Base-by-base conservation (phyloP, 164 flowering plant species). In the Magnolia changhungtana region DNA sequence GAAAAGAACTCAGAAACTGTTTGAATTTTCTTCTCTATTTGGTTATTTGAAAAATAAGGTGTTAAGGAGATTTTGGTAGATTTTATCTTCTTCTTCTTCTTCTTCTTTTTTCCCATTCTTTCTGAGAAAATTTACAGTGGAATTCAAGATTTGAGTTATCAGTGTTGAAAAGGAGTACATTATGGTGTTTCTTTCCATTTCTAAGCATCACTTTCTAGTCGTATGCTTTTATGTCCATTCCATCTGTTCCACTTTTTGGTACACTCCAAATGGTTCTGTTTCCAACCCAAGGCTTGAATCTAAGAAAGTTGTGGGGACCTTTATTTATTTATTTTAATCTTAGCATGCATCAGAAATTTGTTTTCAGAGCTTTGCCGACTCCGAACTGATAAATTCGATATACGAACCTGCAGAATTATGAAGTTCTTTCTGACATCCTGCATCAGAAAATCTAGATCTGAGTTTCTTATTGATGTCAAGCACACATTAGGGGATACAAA, bases 291-390 rank as follows among this genome's bases (percentile, higher is more conserved):
- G 7, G 58, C 49, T 70, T 70, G 55, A 67, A 68, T 73, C 75
- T 66, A 73, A n/a, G 69, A 31, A 37, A 75, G 59, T 67, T 61
- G n/a, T 10, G 49, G 29, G 14, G 68, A 27, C 7, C 63, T 69
- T 74, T 63, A 49, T 65, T 14, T 68, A 49, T 7, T 16, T 37
- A 37, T 37, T 37, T 37, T 37, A 37, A 37, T 37, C 45, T 37
- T 37, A 37, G 2, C 45, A 37, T 37, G 45, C 45, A 2, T 37
- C 45, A 37, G 45, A 37, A 37, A 37, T 37, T 37, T 37, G 45
- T 68, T 8, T 37, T 29, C 27, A 68, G 50, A 68, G 21, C 50
- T 29, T 68, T 13, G 7, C 8, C 0, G 50, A 68, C 27, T 68
- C 71, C 8, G 18, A 65, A 65, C 21, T 24, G 24, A 65, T 65